These are phyloP conservation scores for Porcisia hertigi DNA, from an alignment of 208 protist genomes.

Conservation along the genomic window DNA sequence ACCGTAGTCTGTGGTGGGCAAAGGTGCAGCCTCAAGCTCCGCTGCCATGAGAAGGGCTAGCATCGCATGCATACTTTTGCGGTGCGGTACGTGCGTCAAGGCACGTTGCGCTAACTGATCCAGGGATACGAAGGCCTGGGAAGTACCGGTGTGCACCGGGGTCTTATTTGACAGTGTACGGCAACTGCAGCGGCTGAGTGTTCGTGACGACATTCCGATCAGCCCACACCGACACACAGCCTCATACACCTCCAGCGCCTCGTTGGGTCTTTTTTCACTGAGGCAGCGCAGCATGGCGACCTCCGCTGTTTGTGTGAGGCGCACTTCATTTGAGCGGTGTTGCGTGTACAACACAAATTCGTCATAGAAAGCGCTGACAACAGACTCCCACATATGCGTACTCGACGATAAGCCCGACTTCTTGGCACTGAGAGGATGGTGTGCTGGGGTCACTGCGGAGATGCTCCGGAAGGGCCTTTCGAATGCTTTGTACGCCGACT, in stretches of 20 bases:
- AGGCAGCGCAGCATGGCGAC: constrained; percentile 65
- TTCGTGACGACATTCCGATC: constrained; percentile 13
- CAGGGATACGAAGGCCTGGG: constrained; percentile 1
- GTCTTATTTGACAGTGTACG: background rate
- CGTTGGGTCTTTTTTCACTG: constrained; percentile 32
- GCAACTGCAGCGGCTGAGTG: background rate
- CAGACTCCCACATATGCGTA: constrained; percentile 30
- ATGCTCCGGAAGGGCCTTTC: background rate
- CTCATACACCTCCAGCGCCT: constrained; percentile 63
- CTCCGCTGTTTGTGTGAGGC: constrained; percentile 23
- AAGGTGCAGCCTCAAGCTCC: constrained; percentile 10
- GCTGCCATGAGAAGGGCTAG: constrained; percentile 31
- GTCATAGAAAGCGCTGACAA: constrained; percentile 30
- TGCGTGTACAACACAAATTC: constrained; percentile 15
- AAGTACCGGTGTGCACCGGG: background rate
- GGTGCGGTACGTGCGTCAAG: constrained; percentile 19
- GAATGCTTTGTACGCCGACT: background rate
- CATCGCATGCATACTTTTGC: constrained; percentile 8
- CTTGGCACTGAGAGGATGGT: background rate
- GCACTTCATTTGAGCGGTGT: background rate
- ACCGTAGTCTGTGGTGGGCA: background rate
- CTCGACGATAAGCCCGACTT: constrained; percentile 12
- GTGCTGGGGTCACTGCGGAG: background rate
- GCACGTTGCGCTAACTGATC: constrained; percentile 28
- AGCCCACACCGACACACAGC: constrained; percentile 39